These are phyloP conservation scores for Starmerella etchellsii DNA, from an alignment of 805 yeast genomes.

Conservation along the genomic window DNA sequence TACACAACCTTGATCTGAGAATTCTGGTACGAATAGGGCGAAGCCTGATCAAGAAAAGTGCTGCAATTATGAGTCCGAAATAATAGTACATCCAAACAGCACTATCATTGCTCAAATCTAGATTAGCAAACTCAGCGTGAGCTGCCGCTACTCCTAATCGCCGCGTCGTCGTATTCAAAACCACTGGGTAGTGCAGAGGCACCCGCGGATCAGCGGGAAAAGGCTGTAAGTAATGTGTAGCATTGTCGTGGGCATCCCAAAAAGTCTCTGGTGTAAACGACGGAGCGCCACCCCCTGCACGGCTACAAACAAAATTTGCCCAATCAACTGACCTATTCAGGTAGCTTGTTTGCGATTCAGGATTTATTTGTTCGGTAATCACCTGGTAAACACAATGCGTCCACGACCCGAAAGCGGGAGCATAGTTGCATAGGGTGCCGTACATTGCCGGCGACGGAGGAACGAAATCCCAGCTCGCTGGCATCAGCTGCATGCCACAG, in stretches of 20 bases:
- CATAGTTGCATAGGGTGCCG: conserved; percentile 9
- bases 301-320: conserved; percentile 7
- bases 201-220: neutral
- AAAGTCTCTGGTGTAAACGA: conserved; percentile 1
- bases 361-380: neutral
- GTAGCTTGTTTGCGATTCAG: too few species aligned
- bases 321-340: neutral
- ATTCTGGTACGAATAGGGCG: neutral
- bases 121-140: conserved; percentile 11
- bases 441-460: conserved; percentile 9
- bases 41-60: neutral
- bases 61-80: neutral
- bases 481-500: conserved; percentile 11
- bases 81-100: conserved; percentile 12
- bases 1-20: neutral
- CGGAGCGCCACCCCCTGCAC: conserved; percentile 9
- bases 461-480: conserved; percentile 10
- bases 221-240: conserved; percentile 3
- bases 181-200: conserved; percentile 1
- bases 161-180: neutral
- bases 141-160: conserved; percentile 3
- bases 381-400: conserved; percentile 11
- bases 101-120: conserved; percentile 11
- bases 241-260: conserved; percentile 2
- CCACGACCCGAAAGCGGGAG: conserved; percentile 17